Percentiles rank a stretch among this genome's conserved stretches.
phyloP scores from a whole-genome alignment of 257 asterid genomes.

The Solanum tarapatanum region DNA sequence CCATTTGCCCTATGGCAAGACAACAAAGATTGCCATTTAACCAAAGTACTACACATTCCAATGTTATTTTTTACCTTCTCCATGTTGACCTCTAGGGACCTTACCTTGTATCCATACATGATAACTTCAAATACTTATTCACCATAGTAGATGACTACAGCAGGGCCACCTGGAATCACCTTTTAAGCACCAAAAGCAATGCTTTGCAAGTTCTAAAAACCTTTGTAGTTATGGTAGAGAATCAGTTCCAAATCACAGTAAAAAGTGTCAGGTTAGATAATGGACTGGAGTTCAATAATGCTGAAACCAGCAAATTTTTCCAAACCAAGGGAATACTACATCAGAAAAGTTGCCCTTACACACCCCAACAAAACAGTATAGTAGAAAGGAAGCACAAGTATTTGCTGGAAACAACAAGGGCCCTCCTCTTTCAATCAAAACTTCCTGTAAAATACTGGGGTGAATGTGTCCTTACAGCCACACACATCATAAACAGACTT shows the following conservation, averaged over 20 bases:
- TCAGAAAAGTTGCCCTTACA: too few relatives aligned
- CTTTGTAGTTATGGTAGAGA: not conserved
- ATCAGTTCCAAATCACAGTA: not conserved
- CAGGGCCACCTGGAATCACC: too few relatives aligned
- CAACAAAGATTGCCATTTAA: too few relatives aligned
- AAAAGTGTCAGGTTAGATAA: not conserved
- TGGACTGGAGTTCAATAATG: not conserved
- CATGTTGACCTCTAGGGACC: not conserved
- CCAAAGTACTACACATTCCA: too few relatives aligned
- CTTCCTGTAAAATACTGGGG: too few relatives aligned
- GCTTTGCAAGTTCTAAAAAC: not conserved
- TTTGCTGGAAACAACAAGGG: too few relatives aligned
- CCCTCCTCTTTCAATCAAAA: too few relatives aligned
- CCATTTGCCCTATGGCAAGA: not conserved
- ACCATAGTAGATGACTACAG: not conserved
- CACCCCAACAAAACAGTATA: not conserved
- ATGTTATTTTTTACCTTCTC: fast-evolving
- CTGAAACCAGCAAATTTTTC: fast-evolving
- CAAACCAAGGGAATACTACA: not conserved
- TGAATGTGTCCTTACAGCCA: not conserved
- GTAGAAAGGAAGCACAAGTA: too few relatives aligned
- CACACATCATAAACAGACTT: not conserved
- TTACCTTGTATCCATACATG: not conserved
- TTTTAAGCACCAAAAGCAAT: not conserved
- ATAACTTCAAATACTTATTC: too few relatives aligned